Percentiles rank a stretch among this genome's conserved stretches.
Evolutionary conservation across 1,284 basidiomycete genomes (phyloP).

Genomic region (Irpex rosettiformis): DNA sequence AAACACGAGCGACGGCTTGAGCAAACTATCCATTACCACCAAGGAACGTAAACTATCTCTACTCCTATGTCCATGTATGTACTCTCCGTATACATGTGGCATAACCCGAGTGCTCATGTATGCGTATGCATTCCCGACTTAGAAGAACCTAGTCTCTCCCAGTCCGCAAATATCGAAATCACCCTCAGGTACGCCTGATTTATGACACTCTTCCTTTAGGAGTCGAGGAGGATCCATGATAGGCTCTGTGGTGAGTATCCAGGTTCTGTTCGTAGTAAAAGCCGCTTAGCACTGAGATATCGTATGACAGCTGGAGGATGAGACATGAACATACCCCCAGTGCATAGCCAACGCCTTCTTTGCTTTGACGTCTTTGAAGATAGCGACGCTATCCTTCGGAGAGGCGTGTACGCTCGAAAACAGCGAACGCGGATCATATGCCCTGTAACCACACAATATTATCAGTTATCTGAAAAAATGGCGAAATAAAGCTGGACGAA

Average conservation of each 20-base stretch:
- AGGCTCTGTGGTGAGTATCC: constrained; percentile 51
- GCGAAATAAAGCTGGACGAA: constrained; percentile 23
- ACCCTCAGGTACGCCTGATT: constrained; percentile 43
- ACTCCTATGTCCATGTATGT: too few species aligned
- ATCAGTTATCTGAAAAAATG: background rate
- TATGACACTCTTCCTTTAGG: constrained; percentile 47
- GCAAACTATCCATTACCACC: too few species aligned
- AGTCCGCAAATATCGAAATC: constrained; percentile 53
- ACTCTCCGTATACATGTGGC: too few species aligned
- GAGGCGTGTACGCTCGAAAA: constrained; percentile 59
- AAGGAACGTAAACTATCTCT: too few species aligned
- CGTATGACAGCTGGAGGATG: constrained; percentile 6
- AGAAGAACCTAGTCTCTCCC: constrained; percentile 46
- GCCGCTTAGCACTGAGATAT: too few species aligned
- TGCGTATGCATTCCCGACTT: background rate
- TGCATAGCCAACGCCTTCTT: constrained; percentile 66
- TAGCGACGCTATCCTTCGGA: constrained; percentile 59
- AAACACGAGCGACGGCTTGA: too few species aligned
- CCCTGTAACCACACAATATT: constrained; percentile 33
- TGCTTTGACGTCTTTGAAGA: constrained; percentile 60
- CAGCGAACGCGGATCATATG: constrained; percentile 55
- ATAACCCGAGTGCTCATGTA: too few species aligned
- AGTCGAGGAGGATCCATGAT: constrained; percentile 55
- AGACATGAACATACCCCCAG: constrained; percentile 47
- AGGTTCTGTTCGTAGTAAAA: constrained; percentile 32